Percentiles rank a stretch among this genome's conserved stretches.
Evolutionary conservation across 176 grass and related monocot genomes (phyloP).

Genomic region (Cymbopogon citratus): DNA sequence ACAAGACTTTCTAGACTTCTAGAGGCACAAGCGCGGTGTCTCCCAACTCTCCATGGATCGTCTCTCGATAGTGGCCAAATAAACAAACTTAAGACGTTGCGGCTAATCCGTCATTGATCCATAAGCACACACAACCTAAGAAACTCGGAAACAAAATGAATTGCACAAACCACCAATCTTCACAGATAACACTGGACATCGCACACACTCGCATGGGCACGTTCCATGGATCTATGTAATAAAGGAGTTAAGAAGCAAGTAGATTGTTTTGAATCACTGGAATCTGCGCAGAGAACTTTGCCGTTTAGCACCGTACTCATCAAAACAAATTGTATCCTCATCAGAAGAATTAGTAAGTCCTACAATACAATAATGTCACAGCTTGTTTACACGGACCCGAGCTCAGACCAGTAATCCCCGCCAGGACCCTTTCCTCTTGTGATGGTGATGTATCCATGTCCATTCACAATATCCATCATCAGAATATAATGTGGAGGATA

Average conservation of each 20-base stretch:
- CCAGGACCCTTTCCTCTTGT: not conserved
- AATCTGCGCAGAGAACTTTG: not conserved
- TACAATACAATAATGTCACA: conserved; percentile 43
- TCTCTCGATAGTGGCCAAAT: not conserved
- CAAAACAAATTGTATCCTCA: conserved; percentile 42
- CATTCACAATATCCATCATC: not conserved
- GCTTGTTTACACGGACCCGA: conserved; percentile 36
- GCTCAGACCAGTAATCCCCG: not conserved
- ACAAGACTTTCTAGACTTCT: too few species aligned
- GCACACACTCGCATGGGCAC: not conserved
- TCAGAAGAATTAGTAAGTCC: conserved; percentile 40
- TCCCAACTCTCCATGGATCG: not conserved
- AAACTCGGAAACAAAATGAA: not conserved
- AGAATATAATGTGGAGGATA: not conserved
- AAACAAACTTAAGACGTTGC: not conserved
- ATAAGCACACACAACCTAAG: not conserved
- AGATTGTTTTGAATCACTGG: not conserved
- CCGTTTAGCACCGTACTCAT: conserved; percentile 17
- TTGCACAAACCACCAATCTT: not conserved
- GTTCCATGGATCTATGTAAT: not conserved
- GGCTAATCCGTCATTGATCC: not conserved
- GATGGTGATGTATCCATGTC: not conserved
- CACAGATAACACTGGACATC: not conserved
- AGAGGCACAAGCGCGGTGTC: too few species aligned
- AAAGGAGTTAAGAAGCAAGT: not conserved